A percentile compares a stretch with the other conserved stretches of the same genome.
These are phyloP conservation scores for Termitomyces sp. DNA, from an alignment of 768 basidiomycete genomes.

Conservation along the genomic window DNA sequence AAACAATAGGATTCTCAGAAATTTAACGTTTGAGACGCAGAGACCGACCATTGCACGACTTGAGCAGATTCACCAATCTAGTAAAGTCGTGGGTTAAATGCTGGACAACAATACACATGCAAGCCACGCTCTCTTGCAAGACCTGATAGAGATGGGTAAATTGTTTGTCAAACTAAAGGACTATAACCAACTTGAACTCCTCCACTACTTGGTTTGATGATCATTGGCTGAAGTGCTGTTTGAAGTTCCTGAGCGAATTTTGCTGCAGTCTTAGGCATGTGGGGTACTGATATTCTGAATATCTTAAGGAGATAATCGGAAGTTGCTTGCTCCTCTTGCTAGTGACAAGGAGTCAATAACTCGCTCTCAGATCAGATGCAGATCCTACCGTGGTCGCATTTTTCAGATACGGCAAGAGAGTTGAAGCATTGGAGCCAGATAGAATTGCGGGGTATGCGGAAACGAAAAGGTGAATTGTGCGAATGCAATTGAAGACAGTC, in stretches of 20 bases:
- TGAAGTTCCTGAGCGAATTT: slow-evolving; percentile 90
- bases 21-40: neutral
- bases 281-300: slow-evolving; percentile 78
- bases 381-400: slow-evolving; percentile 63
- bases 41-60: slow-evolving; percentile 75
- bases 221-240: slow-evolving; percentile 79
- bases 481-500: slow-evolving; percentile 80
- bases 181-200: slow-evolving; percentile 53
- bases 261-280: slow-evolving; percentile 84
- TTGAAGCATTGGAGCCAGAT: slow-evolving; percentile 78
- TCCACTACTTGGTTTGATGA: slow-evolving; percentile 73
- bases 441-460: slow-evolving; percentile 81
- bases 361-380: neutral
- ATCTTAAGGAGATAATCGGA: slow-evolving; percentile 87
- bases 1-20: neutral
- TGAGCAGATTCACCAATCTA: slow-evolving; percentile 72
- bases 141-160: slow-evolving; percentile 38
- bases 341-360: slow-evolving; percentile 1
- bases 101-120: slow-evolving; percentile 82
- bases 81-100: slow-evolving; percentile 84
- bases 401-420: slow-evolving; percentile 87
- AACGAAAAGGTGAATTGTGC: slow-evolving; percentile 79
- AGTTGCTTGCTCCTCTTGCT: slow-evolving; percentile 81
- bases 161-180: neutral
- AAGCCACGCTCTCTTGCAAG: slow-evolving; percentile 88